phyloP scores from a whole-genome alignment of 176 grass and related monocot genomes.

The Triticum monococcum region DNA sequence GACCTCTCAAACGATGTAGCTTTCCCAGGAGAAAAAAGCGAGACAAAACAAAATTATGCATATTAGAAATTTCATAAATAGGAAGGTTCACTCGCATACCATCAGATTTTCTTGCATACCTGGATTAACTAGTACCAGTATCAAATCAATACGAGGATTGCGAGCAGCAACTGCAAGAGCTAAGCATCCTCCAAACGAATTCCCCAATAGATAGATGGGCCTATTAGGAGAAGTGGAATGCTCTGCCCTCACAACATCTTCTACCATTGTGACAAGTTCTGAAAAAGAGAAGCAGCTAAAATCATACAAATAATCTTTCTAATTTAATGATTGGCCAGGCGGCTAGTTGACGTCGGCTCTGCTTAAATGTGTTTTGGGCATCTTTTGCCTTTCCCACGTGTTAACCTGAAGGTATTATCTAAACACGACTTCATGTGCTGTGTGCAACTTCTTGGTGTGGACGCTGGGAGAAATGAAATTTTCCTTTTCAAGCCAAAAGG shows the following conservation, averaged over 20 bases:
- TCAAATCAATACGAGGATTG: conserved; percentile 61
- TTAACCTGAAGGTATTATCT: background rate
- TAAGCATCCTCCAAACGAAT: conserved; percentile 81
- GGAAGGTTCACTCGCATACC: background rate
- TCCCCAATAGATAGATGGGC: conserved; percentile 73
- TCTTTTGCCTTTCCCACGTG: no score
- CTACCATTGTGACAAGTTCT: conserved; percentile 72
- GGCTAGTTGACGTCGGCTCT: no score
- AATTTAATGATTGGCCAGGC: background rate
- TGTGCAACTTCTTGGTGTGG: background rate
- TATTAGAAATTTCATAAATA: background rate
- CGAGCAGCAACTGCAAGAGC: conserved; percentile 68
- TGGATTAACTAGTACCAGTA: conserved; percentile 73
- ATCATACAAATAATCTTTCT: conserved; percentile 21
- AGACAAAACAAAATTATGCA: background rate
- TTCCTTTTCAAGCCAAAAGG: background rate
- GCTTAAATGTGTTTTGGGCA: no score
- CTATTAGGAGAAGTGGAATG: conserved; percentile 51
- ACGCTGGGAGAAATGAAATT: background rate
- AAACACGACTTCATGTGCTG: background rate
- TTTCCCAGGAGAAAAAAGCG: conserved; percentile 11
- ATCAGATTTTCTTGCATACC: conserved; percentile 26
- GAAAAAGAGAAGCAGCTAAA: conserved; percentile 40
- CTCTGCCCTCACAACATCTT: conserved; percentile 56
- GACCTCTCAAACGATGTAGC: conserved; percentile 69